A percentile compares a stretch with the other conserved stretches of the same genome.
These are phyloP conservation scores for Botryotinia calthae DNA, from an alignment of 2,329 filamentous ascomycete species.

Conservation along the genomic window DNA sequence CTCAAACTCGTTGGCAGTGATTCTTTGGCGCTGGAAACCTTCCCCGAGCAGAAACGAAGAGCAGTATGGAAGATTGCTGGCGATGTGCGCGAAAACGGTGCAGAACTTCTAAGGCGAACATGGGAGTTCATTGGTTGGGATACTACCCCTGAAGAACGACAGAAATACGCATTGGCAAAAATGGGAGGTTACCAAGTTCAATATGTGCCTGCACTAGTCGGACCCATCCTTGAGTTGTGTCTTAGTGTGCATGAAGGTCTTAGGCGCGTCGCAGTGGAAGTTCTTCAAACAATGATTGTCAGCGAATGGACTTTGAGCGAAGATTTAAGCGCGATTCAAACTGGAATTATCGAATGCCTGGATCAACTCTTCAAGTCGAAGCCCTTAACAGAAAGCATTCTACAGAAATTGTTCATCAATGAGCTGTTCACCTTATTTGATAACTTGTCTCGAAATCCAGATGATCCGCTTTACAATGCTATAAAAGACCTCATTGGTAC, in stretches of 20 bases:
- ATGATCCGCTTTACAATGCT: conserved; percentile 73
- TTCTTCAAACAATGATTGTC: conserved; percentile 96
- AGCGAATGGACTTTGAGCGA: conserved; percentile 97
- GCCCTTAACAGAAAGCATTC: conserved; percentile 79
- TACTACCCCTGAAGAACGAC: conserved; percentile 73
- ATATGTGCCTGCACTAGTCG: conserved; percentile 89
- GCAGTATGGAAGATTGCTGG: conserved; percentile 99
- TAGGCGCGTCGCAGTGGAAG: conserved; percentile 83
- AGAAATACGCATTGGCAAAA: conserved; percentile 73
- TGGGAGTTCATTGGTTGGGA: conserved; percentile 99
- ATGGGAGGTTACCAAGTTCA: conserved; percentile 98
- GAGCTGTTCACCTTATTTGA: conserved; percentile 83
- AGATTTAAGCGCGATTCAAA: conserved; percentile 86
- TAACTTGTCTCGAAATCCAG: conserved; percentile 60
- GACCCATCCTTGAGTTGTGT: conserved; percentile 89
- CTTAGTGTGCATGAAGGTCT: conserved; percentile 92
- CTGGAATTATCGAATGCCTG: conserved; percentile 92
- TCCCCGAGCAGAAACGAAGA: conserved; percentile 91
- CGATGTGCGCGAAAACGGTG: conserved; percentile 88
- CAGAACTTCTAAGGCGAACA: conserved; percentile 75
- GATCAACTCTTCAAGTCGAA: conserved; percentile 89
- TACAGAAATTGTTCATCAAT: conserved; percentile 88
- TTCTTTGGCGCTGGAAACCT: conserved; percentile 86
- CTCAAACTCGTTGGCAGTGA: conserved; percentile 87
- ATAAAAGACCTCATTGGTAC: conserved; percentile 78